Base-by-base conservation (phyloP, 164 flowering plant species). In the Chloranthus sessilifolius region DNA sequence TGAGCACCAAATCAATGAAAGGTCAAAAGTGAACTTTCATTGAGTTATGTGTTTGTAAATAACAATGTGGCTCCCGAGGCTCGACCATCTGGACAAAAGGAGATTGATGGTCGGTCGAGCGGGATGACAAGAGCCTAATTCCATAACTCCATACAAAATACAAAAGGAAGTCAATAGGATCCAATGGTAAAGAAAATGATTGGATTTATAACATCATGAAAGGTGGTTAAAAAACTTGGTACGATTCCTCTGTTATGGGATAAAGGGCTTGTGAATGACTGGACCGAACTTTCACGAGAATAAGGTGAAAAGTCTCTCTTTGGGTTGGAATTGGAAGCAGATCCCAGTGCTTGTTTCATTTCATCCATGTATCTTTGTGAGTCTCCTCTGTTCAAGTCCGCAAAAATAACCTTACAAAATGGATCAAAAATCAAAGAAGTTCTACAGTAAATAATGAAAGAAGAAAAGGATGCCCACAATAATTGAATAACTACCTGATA, bases 311-410 rank as follows among this genome's bases (percentile, higher is more conserved):
- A 38, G 25, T 52, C 24, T 2, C 38, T 48, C 22, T 51, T 66
- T 7, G 11, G 17, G 11, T 43, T 43, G 43, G 47, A 30, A 12
- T 28, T 56, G 53, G 68, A 47, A 29, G n/a, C n/a, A 29, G 69
- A 40, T 22, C 53, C 35, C 3, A 74, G 46, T 29, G 65, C 55
- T 53, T 20, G 55, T 56, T 82, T 79, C 88, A 82, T 82, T 60
- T 75, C 77, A 52, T 71, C 73, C 72, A 79, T 57, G 59, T 53
- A 51, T 56, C 57, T 65, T 53, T 71, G 72, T 3, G 81, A 45
- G 53, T 73, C 84, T 45, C 0, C 60, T 33, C 77, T 47, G 43
- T 58, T 52, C 22, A 77, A 69, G 59, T 79, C 85, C 30, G 72
- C 54, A 63, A 70, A 82, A 7, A 63, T 44, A 53, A 82, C 79